Evolutionary conservation across 768 basidiomycete genomes (phyloP).

Genomic region (Russula lepida): DNA sequence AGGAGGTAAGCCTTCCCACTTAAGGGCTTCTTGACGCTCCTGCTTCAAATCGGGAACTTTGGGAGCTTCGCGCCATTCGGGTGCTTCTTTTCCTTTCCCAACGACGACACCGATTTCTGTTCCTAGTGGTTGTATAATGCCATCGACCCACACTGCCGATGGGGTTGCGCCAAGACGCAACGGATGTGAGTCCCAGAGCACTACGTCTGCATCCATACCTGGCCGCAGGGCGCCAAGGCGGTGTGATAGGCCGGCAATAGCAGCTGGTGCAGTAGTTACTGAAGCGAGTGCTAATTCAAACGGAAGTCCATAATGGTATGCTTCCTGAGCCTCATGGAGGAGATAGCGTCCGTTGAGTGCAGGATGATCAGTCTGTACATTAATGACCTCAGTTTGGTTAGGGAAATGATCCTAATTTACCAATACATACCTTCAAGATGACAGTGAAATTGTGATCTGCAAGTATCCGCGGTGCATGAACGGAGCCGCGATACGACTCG

Average conservation of each 20-base stretch:
- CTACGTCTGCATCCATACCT: conserved; percentile 47
- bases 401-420: background rate
- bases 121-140: conserved; percentile 49
- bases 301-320: conserved; percentile 71
- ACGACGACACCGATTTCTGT: conserved; percentile 34
- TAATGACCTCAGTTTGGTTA: background rate
- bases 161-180: conserved; percentile 69
- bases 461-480: conserved; percentile 72
- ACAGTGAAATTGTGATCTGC: conserved; percentile 59
- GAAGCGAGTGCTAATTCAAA: conserved; percentile 61
- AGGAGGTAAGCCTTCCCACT: conserved; percentile 64
- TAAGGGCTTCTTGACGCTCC: conserved; percentile 49
- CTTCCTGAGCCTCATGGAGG: conserved; percentile 78
- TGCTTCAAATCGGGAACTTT: conserved; percentile 47
- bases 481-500: conserved; percentile 73
- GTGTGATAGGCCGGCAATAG: conserved; percentile 67
- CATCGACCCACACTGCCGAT: conserved; percentile 63
- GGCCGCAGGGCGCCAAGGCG: conserved; percentile 58
- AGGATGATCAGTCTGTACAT: conserved; percentile 55
- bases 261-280: conserved; percentile 67
- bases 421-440: conserved; percentile 55
- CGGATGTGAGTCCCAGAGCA: conserved; percentile 72
- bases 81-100: conserved; percentile 19
- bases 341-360: conserved; percentile 64
- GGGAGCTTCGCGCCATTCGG: conserved; percentile 30